Evolutionary conservation across 2,329 filamentous ascomycete species (phyloP).

Genomic region (Ceratocystis eucalypticola): DNA sequence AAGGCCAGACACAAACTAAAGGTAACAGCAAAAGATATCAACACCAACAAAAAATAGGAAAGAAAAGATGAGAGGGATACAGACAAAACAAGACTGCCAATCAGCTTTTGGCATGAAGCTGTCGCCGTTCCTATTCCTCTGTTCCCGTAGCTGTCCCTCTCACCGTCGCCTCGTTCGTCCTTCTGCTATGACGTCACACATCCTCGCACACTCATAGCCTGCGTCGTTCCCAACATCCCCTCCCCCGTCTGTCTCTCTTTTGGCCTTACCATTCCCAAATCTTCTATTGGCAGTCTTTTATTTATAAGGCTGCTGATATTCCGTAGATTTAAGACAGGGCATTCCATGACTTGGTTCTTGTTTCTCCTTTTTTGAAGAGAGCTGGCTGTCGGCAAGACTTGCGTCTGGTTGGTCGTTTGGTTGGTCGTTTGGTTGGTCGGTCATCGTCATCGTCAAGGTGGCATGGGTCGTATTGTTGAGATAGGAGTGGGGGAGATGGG

Average conservation of each 20-base stretch:
- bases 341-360: no score
- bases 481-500: no score
- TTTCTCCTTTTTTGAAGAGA: background rate
- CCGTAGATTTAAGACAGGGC: no score
- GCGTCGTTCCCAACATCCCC: background rate
- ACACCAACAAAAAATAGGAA: background rate
- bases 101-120: background rate
- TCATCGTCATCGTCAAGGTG: conserved; percentile 2
- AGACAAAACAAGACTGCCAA: background rate
- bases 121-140: background rate
- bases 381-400: background rate
- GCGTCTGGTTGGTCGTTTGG: background rate
- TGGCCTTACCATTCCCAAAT: background rate
- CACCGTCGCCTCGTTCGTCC: background rate
- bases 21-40: conserved; percentile 11
- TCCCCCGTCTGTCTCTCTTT: background rate
- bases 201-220: background rate
- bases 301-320: no score
- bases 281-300: no score
- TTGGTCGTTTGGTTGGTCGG: background rate
- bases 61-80: conserved; percentile 2
- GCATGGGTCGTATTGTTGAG: background rate
- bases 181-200: background rate
- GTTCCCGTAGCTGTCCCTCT: background rate
- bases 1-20: conserved; percentile 1